Conservation (phyloP, 495 filamentous ascomycete genomes). For the Platismatia glauca region DNA sequence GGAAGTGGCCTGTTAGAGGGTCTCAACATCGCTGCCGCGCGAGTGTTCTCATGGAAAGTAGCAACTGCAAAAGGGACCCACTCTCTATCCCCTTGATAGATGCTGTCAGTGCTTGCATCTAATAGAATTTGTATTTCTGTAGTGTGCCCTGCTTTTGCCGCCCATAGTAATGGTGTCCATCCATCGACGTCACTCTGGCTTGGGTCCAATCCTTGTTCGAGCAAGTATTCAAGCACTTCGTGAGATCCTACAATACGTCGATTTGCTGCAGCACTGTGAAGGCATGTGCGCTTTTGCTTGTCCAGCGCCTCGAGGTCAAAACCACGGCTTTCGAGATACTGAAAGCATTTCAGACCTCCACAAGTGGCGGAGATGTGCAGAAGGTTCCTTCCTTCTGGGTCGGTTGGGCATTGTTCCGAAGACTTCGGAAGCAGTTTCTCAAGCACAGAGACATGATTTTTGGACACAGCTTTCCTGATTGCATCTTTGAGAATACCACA, state of each 20-base stretch:
- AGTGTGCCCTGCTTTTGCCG: slow-evolving; percentile 1
- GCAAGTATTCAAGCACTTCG: neutral
- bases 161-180: slow-evolving; percentile 8
- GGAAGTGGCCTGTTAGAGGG: neutral
- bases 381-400: neutral
- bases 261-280: neutral
- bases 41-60: neutral
- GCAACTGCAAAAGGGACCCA: neutral
- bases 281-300: neutral
- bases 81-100: neutral
- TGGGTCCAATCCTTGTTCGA: neutral
- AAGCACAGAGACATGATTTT: neutral
- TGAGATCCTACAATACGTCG: neutral
- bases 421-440: neutral
- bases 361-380: neutral
- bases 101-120: neutral
- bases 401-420: neutral
- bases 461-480: neutral
- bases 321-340: neutral
- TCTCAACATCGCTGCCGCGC: neutral
- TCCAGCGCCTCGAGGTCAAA: neutral
- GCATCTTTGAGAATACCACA: neutral
- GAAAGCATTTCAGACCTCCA: neutral
- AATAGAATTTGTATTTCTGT: neutral
- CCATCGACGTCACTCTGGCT: slow-evolving; percentile 1